Evolutionary conservation across 208 protist species (phyloP).

Genomic region (Leptomonas pyrrhocoris): DNA sequence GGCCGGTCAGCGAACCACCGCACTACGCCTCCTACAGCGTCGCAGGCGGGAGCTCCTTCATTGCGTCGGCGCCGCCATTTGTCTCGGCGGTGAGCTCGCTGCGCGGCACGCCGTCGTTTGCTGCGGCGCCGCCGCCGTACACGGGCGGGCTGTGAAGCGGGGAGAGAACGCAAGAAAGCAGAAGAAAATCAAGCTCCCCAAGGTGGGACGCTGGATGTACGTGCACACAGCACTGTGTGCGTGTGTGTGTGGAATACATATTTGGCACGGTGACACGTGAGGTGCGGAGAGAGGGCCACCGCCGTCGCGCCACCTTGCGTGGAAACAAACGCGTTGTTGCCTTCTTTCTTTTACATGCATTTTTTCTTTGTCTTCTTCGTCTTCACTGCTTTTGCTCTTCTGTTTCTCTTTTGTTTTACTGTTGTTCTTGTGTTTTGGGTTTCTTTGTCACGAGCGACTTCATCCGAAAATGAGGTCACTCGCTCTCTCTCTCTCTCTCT

Average conservation of each 20-base stretch:
- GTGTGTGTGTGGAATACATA: too few species aligned
- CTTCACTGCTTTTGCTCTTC: not conserved
- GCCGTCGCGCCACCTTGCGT: too few species aligned
- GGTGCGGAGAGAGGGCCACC: too few species aligned
- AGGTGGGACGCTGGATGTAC: too few species aligned
- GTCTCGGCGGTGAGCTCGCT: constrained; percentile 31
- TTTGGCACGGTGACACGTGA: too few species aligned
- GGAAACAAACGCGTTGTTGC: too few species aligned
- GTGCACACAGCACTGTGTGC: too few species aligned
- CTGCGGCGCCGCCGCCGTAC: constrained; percentile 48
- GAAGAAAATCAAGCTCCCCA: not conserved
- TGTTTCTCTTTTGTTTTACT: too few species aligned
- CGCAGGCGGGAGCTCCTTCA: constrained; percentile 32
- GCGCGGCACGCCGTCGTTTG: constrained; percentile 40
- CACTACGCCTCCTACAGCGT: constrained; percentile 34
- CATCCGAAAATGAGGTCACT: too few species aligned
- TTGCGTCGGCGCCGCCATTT: constrained; percentile 24
- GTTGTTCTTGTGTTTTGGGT: not conserved
- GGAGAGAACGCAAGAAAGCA: not conserved
- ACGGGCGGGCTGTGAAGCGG: not conserved
- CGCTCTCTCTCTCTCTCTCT: too few species aligned
- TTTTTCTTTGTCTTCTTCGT: not conserved
- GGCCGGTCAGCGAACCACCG: constrained; percentile 30
- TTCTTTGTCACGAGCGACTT: too few species aligned
- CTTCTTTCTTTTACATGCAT: not conserved